A percentile compares a stretch with the other conserved stretches of the same genome.
These are phyloP conservation scores for Polygonum maritimum DNA, from an alignment of 148 eudicot genomes.

Conservation along the genomic window DNA sequence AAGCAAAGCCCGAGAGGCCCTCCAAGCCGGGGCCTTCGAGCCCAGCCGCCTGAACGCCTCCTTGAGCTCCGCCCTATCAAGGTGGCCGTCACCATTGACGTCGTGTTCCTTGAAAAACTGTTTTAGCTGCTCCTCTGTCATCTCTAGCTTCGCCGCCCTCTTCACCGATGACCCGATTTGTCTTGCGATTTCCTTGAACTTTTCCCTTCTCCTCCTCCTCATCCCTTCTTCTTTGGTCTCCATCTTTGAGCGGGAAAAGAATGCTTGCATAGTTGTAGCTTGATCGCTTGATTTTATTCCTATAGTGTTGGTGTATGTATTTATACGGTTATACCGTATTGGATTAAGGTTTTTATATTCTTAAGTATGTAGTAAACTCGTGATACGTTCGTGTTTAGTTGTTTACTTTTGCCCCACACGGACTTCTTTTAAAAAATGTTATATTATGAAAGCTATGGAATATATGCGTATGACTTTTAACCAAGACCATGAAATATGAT, in stretches of 20 bases:
- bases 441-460: background rate
- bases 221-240: constrained; percentile 2
- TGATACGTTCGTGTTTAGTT: background rate
- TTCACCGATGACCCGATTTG: background rate
- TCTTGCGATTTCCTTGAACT: background rate
- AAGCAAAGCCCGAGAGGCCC: background rate
- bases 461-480: background rate
- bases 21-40: background rate
- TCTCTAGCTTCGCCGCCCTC: background rate
- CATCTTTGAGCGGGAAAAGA: background rate
- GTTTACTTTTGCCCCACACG: too few relatives aligned
- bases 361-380: background rate
- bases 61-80: constrained; percentile 6
- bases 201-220: background rate
- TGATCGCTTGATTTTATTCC: background rate
- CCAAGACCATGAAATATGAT: background rate
- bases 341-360: background rate
- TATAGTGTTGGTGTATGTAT: background rate
- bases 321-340: background rate
- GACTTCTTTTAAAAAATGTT: too few relatives aligned
- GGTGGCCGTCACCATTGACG: constrained; percentile 8
- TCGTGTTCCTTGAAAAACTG: constrained; percentile 6
- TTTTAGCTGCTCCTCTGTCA: constrained; percentile 7
- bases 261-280: background rate
- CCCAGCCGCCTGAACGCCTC: constrained; percentile 5